Conservation (phyloP, 1,284 basidiomycete species). For the Puccinia polysora region DNA sequence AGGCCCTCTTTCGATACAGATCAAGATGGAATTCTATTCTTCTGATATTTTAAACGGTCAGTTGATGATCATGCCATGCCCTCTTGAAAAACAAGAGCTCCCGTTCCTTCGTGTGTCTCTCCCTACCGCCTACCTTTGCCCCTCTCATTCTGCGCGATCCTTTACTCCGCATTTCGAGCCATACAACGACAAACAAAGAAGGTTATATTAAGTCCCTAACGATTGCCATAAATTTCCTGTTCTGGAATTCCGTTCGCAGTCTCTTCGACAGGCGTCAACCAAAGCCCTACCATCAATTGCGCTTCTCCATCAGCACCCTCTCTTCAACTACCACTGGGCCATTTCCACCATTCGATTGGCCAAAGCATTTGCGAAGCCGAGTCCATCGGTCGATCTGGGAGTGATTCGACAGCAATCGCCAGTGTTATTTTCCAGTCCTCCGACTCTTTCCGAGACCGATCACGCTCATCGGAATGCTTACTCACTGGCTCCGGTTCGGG, state of each 20-base stretch:
- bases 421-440: constrained; percentile 8
- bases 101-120: not conserved
- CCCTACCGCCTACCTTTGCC: not conserved
- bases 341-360: constrained; percentile 7
- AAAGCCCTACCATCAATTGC: constrained; percentile 7
- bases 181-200: not conserved
- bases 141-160: not conserved
- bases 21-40: constrained; percentile 38
- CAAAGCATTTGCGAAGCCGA: constrained; percentile 23
- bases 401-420: constrained; percentile 15
- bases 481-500: constrained; percentile 6
- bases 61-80: constrained; percentile 1
- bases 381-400: constrained; percentile 12
- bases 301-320: constrained; percentile 10
- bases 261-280: constrained; percentile 12
- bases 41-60: constrained; percentile 38
- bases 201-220: not conserved
- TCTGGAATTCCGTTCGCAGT: constrained; percentile 7
- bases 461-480: constrained; percentile 19
- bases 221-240: not conserved
- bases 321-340: not conserved
- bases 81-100: constrained; percentile 18
- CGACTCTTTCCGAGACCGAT: constrained; percentile 3
- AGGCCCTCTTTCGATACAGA: constrained; percentile 15
- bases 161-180: not conserved